Percentiles rank a stretch among this genome's conserved stretches.
These are phyloP conservation scores for Pythium oligandrum DNA, from an alignment of 352 stramenopile species.

Conservation along the genomic window DNA sequence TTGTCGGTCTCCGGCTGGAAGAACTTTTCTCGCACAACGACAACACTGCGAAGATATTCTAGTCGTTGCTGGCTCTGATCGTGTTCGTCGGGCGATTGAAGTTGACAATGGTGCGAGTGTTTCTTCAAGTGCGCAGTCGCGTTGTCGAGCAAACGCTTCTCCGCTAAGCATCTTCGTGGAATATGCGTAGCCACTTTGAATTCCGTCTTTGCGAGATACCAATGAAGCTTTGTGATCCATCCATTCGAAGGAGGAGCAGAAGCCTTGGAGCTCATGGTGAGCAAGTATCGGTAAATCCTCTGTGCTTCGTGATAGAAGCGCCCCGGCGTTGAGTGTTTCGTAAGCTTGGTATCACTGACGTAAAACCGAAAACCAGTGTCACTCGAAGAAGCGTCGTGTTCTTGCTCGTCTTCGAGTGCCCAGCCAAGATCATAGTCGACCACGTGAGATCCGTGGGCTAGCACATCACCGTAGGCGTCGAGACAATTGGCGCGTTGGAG, in stretches of 20 bases:
- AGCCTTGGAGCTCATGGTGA: slow-evolving; percentile 14
- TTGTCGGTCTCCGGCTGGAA: slow-evolving; percentile 36
- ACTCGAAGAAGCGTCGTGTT: slow-evolving; percentile 3
- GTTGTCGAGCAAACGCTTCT: slow-evolving; percentile 49
- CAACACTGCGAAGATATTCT: slow-evolving; percentile 39
- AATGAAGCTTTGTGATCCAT: slow-evolving; percentile 13
- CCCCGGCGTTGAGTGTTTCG: slow-evolving; percentile 31
- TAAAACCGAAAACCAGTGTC: neutral
- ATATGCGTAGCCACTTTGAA: slow-evolving; percentile 63
- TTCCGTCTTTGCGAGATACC: slow-evolving; percentile 32
- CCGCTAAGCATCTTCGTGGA: slow-evolving; percentile 36
- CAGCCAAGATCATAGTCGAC: slow-evolving; percentile 49
- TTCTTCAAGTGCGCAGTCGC: slow-evolving; percentile 28
- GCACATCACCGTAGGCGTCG: slow-evolving; percentile 43
- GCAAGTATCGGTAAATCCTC: slow-evolving; percentile 41
- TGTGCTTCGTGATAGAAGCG: slow-evolving; percentile 61
- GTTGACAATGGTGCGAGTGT: neutral
- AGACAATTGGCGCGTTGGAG: slow-evolving; percentile 49
- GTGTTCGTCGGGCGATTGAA: neutral
- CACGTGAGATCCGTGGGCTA: slow-evolving; percentile 30
- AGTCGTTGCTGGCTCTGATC: slow-evolving; percentile 14
- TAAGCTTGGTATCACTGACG: slow-evolving; percentile 14
- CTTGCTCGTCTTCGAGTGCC: slow-evolving; percentile 38
- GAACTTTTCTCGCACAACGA: slow-evolving; percentile 45
- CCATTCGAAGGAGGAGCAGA: slow-evolving; percentile 10